These are phyloP conservation scores for Basipetospora chlamydospora DNA, from an alignment of 2,329 filamentous ascomycete genomes.

Conservation along the genomic window DNA sequence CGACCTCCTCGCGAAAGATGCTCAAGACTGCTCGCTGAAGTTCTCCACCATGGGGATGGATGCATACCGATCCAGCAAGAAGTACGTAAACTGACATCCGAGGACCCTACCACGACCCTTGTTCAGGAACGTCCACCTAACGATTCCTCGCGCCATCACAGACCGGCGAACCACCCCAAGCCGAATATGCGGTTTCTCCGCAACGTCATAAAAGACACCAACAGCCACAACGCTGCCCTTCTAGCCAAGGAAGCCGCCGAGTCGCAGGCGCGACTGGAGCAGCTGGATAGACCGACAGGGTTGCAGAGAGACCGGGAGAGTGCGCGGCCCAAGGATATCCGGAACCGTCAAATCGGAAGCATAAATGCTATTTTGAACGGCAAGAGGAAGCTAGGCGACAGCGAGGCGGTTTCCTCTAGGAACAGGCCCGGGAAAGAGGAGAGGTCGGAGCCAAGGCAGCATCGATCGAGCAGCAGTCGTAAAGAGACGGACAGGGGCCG, in stretches of 20 bases:
- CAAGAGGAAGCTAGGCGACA: constrained; percentile 4
- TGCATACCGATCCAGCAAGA: constrained; percentile 38
- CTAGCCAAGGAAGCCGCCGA: constrained; percentile 75
- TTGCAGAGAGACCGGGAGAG: constrained; percentile 27
- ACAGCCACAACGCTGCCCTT: constrained; percentile 76
- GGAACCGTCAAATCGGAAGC: constrained; percentile 43
- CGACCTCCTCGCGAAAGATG: constrained; percentile 65
- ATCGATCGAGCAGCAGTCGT: constrained; percentile 3
- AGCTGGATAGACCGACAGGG: constrained; percentile 36
- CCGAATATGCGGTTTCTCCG: constrained; percentile 84
- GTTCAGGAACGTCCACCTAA: too few relatives aligned
- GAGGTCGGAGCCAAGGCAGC: constrained; percentile 3
- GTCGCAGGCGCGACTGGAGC: constrained; percentile 53
- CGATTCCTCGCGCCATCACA: too few relatives aligned
- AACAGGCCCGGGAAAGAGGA: background rate
- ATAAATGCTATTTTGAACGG: constrained; percentile 39
- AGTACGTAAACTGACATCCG: constrained; percentile 21
- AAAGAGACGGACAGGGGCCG: constrained; percentile 7
- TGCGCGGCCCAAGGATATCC: constrained; percentile 29
- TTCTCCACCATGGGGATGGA: constrained; percentile 64
- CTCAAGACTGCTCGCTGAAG: constrained; percentile 54
- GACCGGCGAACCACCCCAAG: constrained; percentile 56
- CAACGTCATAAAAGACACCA: constrained; percentile 77
- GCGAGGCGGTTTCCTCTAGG: background rate
- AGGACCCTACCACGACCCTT: too few relatives aligned